Evolutionary conservation across 2,329 filamentous ascomycete genomes (phyloP).

Genomic region (Exophiala calicioides): DNA sequence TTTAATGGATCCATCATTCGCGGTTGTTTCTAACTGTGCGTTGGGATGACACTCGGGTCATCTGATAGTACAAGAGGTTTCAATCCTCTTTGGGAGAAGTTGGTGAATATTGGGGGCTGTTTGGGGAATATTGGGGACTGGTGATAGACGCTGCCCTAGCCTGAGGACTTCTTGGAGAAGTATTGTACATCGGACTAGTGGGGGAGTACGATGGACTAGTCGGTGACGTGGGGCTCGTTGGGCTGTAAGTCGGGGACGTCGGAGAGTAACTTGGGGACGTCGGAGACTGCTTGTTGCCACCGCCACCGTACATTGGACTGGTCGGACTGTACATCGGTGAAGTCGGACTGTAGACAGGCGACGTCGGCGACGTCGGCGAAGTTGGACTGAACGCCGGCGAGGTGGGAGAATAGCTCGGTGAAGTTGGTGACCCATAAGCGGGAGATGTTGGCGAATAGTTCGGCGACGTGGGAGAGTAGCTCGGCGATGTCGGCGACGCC

Average conservation of each 20-base stretch:
- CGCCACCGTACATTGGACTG: constrained; percentile 45
- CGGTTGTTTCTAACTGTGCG: constrained; percentile 4
- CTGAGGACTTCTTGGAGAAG: constrained; percentile 34
- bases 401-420: constrained; percentile 63
- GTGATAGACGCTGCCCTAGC: constrained; percentile 50
- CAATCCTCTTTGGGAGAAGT: constrained; percentile 33
- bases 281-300: constrained; percentile 46
- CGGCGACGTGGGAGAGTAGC: constrained; percentile 61
- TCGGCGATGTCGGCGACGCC: constrained; percentile 71
- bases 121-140: constrained; percentile 55
- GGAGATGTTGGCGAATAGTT: constrained; percentile 59
- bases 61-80: constrained; percentile 27
- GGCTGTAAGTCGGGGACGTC: constrained; percentile 62
- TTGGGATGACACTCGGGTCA: constrained; percentile 15
- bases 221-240: constrained; percentile 60
- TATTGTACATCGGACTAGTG: constrained; percentile 55
- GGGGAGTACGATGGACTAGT: constrained; percentile 54
- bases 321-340: constrained; percentile 62
- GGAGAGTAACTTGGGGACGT: constrained; percentile 59
- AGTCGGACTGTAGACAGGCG: constrained; percentile 64
- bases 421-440: constrained; percentile 40
- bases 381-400: constrained; percentile 64
- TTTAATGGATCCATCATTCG: constrained; percentile 32
- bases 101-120: constrained; percentile 49
- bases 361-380: constrained; percentile 70